Evolutionary conservation across 148 eudicot genomes (phyloP), one percentile per base, ranked within the genome.

Genomic region (Mesembryanthemum crystallinum): DNA sequence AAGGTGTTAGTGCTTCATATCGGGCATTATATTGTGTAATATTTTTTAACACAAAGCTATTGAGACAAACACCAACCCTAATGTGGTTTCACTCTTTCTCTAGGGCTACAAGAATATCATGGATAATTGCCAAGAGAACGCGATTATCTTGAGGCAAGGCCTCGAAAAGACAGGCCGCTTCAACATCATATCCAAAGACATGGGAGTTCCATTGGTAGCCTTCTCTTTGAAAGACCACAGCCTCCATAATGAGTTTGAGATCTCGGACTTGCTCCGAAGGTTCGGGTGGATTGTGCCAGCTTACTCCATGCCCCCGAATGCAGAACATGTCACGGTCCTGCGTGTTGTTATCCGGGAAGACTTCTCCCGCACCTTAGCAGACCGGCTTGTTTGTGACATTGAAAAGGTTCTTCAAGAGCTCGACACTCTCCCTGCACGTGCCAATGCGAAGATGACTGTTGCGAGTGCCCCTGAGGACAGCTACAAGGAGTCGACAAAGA

Each of bases 261-360:
- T 90, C 64, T 85, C 96, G 0, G 96, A 90, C 70, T 68, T 67
- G 81, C 83, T 90, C 8, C 82, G 92, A 3, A 82, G 92, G 71
- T 90, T 67, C 45, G 92, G 96, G 0, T 90, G 96, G 96, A 87
- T 90, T 61, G 92, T 90, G 8, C 96, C 92, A 0, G 96, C 92
- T 1, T 88, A 90, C 89, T 87, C 96, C 37, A 90, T 90, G 96
- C 90, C 96, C 0, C 81, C 96, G 0, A 83, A 90, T 45, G 96
- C 96, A 0, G 83, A 90, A 42, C 85, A 90, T 55, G 68, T 90
- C 3, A 88, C 92, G 0, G 96, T 90, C 11, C 73, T 88, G 0
- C 92, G 96, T 1, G 91, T 90, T 1, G 96, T 90, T 21, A 80
- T 90, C 33, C 79, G 96, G 6, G 96, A 90, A 73, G 96, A 90